Percentiles rank a stretch among this genome's conserved stretches.
These are phyloP conservation scores for Naegleria fowleri DNA, from an alignment of 208 protist species.

Conservation along the genomic window DNA sequence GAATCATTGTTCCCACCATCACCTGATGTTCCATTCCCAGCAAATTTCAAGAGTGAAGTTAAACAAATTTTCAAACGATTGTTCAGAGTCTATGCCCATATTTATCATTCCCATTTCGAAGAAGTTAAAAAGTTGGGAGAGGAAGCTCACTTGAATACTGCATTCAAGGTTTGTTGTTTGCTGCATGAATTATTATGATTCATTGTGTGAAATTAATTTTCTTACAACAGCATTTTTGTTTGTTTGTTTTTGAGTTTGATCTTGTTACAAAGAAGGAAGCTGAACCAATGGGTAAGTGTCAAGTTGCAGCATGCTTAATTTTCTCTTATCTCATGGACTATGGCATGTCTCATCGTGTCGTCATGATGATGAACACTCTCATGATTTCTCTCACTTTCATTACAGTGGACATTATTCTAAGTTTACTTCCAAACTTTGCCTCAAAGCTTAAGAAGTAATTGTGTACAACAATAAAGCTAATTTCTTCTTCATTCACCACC, in stretches of 20 bases:
- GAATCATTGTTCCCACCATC: conserved; percentile 89
- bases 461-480: background rate
- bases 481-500: too few species aligned
- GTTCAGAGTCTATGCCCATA: conserved; percentile 98
- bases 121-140: conserved; percentile 86
- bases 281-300: conserved; percentile 31
- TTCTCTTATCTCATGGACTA: too few species aligned
- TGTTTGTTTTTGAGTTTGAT: conserved; percentile 70
- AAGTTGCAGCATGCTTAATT: background rate
- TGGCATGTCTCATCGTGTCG: too few species aligned
- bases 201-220: too few species aligned
- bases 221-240: conserved; percentile 78
- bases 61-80: conserved; percentile 93
- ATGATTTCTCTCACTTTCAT: too few species aligned
- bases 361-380: background rate
- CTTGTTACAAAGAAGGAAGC: conserved; percentile 59
- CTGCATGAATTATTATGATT: conserved; percentile 46
- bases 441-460: background rate
- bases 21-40: conserved; percentile 51
- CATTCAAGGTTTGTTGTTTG: conserved; percentile 62
- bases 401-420: background rate
- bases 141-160: conserved; percentile 95
- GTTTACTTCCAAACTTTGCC: background rate
- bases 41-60: conserved; percentile 62
- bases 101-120: conserved; percentile 94